These are phyloP conservation scores for Suhomyces emberorum DNA, from an alignment of 805 yeast species.

Conservation along the genomic window DNA sequence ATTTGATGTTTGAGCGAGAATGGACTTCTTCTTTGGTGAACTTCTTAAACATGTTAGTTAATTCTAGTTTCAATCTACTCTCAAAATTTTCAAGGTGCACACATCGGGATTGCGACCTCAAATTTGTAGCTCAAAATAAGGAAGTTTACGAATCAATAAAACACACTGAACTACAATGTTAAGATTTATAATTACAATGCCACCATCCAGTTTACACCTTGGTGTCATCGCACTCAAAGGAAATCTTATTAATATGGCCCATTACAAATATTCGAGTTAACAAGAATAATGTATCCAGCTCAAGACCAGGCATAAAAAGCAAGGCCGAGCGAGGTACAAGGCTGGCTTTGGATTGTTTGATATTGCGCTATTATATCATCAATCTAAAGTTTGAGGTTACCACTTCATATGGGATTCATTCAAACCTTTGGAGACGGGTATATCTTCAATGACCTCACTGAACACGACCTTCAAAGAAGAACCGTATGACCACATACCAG, in stretches of 20 bases:
- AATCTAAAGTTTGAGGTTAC: no score
- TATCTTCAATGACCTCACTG: constrained; percentile 23
- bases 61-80: no score
- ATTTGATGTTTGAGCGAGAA: constrained; percentile 86
- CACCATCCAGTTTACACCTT: constrained; percentile 37
- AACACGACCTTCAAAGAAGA: constrained; percentile 33
- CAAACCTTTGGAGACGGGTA: no score
- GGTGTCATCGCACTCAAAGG: constrained; percentile 48
- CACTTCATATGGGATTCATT: no score
- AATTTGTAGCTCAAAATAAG: no score
- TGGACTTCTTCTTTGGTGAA: constrained; percentile 85
- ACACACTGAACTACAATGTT: constrained; percentile 24
- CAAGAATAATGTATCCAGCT: constrained; percentile 37
- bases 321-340: constrained; percentile 50
- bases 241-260: constrained; percentile 39
- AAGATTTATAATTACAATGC: constrained; percentile 45
- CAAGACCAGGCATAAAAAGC: constrained; percentile 33
- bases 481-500: constrained; percentile 10
- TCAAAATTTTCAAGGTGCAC: neutral
- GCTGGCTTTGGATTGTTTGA: constrained; percentile 16
- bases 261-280: constrained; percentile 20
- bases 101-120: neutral
- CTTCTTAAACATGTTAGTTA: constrained; percentile 46
- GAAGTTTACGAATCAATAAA: neutral
- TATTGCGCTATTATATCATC: no score